Base-by-base conservation (phyloP, 1,284 basidiomycete genomes). In the Ceratobasidium papillatum region DNA sequence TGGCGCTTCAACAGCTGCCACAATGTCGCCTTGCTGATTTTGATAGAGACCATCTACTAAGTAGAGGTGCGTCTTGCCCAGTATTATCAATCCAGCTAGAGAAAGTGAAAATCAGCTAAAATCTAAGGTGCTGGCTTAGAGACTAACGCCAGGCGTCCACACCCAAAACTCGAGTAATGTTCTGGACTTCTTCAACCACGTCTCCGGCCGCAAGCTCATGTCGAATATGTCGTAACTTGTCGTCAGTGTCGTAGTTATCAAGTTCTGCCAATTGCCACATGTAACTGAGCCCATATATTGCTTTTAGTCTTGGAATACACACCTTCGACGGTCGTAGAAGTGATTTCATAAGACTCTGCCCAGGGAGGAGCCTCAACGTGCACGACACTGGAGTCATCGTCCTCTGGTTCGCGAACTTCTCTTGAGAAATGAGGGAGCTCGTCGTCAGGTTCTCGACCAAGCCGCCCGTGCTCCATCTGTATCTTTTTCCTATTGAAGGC, bases 1-100 rank as follows among this genome's bases (percentile, higher is more conserved):
- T 0, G 95, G 94, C 1, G 95, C 95, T 78, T 97, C 94, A 77
- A 88, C 89, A 0, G 93, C 94, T 78, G 96, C 94, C 63, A 98
- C 91, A 45, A 98, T 89, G 81, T 97, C 95, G 0, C 95, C 95
- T 56, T 91, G 89, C 9, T 92, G 88, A 68, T 90, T 91, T 81
- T 97, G 93, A 17, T 97, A 92, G n/a, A 98, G 85, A 5, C 96
- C 95, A 79, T 98, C 95, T 17, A 98, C 84, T 84, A 98, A 91
- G 79, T 98, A 98, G 7, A 98, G 82, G 79, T 96, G 93, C 3
- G 89, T 91, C 66, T 87, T 87, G 19, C 95, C 96, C 32, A 96
- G 87, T 63, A 98, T 96, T 30, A 98, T 85, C 8, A 98, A 85
- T 1, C 95, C 94, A 74, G 95, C 94, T 91, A 79, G 64, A n/a